These are phyloP conservation scores for Pseudogymnoascus sp. DNA, from an alignment of 2,329 filamentous ascomycete species.

Conservation along the genomic window DNA sequence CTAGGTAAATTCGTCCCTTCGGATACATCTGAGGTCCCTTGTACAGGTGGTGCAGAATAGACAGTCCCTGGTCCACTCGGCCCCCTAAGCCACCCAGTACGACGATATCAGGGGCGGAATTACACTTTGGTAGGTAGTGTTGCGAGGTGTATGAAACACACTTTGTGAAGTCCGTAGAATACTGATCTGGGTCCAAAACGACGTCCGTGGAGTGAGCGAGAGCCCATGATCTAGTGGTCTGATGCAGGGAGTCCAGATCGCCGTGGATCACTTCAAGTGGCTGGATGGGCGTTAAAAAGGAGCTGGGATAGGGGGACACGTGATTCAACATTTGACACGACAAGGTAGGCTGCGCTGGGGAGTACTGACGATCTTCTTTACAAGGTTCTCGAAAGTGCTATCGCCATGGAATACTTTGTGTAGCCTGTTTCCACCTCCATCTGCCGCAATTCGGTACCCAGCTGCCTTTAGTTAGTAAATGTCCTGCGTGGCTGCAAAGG, in stretches of 20 bases:
- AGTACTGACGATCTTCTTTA: constrained; percentile 9
- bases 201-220: constrained; percentile 46
- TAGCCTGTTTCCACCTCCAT: constrained; percentile 75
- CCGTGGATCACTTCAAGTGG: constrained; percentile 71
- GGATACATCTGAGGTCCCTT: constrained; percentile 38
- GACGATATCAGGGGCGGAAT: constrained; percentile 53
- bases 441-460: constrained; percentile 67
- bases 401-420: constrained; percentile 15
- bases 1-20: constrained; percentile 61
- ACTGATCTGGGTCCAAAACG: constrained; percentile 67
- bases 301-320: not conserved
- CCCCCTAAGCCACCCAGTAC: constrained; percentile 80
- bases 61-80: constrained; percentile 85
- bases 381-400: not conserved
- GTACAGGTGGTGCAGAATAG: constrained; percentile 79
- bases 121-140: constrained; percentile 21
- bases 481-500: constrained; percentile 11
- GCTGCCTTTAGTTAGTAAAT: constrained; percentile 37
- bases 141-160: constrained; percentile 54
- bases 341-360: not conserved
- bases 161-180: constrained; percentile 89
- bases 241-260: constrained; percentile 76
- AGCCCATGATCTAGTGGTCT: constrained; percentile 47
- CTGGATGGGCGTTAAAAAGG: constrained; percentile 26
- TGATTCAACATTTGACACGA: not conserved